These are phyloP conservation scores for Lepiota brunneoincarnata DNA, from an alignment of 768 basidiomycete genomes.

Conservation along the genomic window DNA sequence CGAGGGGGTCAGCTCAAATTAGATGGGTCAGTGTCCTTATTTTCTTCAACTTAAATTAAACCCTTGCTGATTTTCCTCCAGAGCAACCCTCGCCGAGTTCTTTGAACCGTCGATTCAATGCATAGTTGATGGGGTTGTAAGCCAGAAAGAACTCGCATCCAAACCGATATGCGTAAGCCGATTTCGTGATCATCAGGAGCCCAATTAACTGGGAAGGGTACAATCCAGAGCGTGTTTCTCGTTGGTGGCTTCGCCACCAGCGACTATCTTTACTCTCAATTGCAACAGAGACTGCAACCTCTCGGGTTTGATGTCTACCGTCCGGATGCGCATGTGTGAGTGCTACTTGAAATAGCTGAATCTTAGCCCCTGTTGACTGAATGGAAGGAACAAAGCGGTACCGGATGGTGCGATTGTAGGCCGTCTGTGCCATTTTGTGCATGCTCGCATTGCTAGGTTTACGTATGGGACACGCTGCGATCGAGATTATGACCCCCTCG, in stretches of 20 bases:
- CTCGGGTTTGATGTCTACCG: conserved; percentile 35
- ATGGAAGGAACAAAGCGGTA: conserved; percentile 25
- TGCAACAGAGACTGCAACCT: conserved; percentile 32
- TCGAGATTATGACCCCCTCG: conserved; percentile 6
- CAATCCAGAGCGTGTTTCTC: conserved; percentile 33
- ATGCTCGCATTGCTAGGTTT: conserved; percentile 13
- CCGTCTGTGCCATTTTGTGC: conserved; percentile 15
- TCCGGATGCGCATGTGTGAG: conserved; percentile 50
- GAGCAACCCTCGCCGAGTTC: conserved; percentile 24
- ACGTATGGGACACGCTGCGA: conserved; percentile 14
- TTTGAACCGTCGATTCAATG: conserved; percentile 26
- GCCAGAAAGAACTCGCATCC: conserved; percentile 9
- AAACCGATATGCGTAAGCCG: neutral
- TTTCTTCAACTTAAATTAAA: too few relatives aligned
- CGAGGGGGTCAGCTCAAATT: conserved; percentile 45
- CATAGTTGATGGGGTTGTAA: conserved; percentile 19
- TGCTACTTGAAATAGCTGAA: neutral
- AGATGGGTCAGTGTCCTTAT: conserved; percentile 24
- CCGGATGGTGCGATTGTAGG: conserved; percentile 22
- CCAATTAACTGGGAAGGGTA: neutral
- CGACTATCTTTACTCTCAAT: conserved; percentile 41
- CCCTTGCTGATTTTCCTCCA: too few relatives aligned
- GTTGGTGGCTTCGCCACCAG: conserved; percentile 55
- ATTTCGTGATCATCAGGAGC: too few relatives aligned
- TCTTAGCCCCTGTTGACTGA: neutral